A percentile compares a stretch with the other conserved stretches of the same genome.
These are phyloP conservation scores for Erysiphe pulchra DNA, from an alignment of 2,329 filamentous ascomycete genomes.

Conservation along the genomic window DNA sequence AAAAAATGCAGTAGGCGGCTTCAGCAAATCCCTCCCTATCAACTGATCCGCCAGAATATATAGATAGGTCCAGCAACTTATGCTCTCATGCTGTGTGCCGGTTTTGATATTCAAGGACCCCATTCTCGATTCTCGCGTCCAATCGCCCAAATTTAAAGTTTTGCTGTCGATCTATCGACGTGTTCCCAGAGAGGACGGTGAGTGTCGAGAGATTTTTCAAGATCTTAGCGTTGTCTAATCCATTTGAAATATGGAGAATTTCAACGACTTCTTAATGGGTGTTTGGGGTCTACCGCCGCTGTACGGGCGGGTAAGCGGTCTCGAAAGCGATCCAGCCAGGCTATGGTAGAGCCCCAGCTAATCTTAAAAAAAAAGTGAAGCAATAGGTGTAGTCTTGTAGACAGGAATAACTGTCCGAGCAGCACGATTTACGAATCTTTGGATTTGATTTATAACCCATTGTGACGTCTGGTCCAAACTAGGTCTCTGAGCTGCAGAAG, in stretches of 20 bases:
- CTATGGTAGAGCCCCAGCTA: not conserved
- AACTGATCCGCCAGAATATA: too few relatives aligned
- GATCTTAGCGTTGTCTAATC: not conserved
- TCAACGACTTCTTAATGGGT: not conserved
- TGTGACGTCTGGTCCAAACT: not conserved
- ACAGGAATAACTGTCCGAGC: not conserved
- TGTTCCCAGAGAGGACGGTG: not conserved
- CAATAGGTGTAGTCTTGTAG: not conserved
- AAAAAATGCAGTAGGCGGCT: too few relatives aligned
- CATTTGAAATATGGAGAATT: not conserved
- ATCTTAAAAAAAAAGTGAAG: not conserved
- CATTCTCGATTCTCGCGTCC: not conserved
- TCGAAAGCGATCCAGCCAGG: not conserved
- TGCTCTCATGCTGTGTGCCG: not conserved
- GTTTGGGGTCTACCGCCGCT: not conserved
- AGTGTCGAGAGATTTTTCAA: not conserved
- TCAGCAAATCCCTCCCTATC: too few relatives aligned
- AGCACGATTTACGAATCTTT: not conserved
- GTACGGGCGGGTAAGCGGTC: not conserved
- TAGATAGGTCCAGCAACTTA: too few relatives aligned
- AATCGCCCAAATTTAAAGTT: not conserved
- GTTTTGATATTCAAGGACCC: too few relatives aligned
- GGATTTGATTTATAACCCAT: not conserved
- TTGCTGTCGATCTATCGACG: not conserved
- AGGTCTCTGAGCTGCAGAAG: too few relatives aligned